These are phyloP conservation scores for Fusarium torulosum DNA, from an alignment of 2,329 filamentous ascomycete species.

Conservation along the genomic window DNA sequence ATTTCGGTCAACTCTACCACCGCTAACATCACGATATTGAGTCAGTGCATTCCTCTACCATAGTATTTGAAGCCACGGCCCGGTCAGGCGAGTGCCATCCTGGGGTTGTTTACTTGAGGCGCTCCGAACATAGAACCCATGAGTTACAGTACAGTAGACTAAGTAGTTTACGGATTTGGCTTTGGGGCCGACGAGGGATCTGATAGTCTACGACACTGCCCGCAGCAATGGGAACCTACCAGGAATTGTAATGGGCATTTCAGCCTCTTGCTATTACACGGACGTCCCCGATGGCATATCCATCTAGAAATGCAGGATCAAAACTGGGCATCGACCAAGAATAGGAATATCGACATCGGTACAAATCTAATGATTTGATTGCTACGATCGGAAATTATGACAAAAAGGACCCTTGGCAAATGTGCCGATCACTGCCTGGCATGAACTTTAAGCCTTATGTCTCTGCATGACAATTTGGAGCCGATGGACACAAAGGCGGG, in stretches of 20 bases:
- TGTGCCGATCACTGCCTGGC: background rate
- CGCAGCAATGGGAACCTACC: background rate
- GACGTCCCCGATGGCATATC: background rate
- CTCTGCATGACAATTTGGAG: background rate
- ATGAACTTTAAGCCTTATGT: conserved; percentile 11
- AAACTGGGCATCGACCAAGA: background rate
- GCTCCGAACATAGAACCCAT: background rate
- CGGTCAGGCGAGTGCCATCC: conserved; percentile 12
- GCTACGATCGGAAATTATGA: background rate
- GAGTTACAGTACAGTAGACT: background rate
- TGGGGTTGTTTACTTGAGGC: background rate
- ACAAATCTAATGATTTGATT: conserved; percentile 23
- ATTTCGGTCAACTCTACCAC: conserved; percentile 8
- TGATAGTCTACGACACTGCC: background rate
- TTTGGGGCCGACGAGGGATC: background rate
- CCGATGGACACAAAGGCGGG: background rate
- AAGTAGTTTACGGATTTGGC: background rate
- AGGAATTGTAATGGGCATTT: background rate
- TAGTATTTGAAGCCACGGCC: background rate
- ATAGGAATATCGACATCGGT: conserved; percentile 6
- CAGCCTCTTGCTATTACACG: background rate
- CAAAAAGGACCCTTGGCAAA: background rate
- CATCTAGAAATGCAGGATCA: conserved; percentile 8
- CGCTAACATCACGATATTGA: conserved; percentile 13
- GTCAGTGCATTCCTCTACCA: conserved; percentile 27